A percentile compares a stretch with the other conserved stretches of the same genome.
These are phyloP conservation scores for Fusarium tjaetaba DNA, from an alignment of 2,329 filamentous ascomycete species.

Conservation along the genomic window DNA sequence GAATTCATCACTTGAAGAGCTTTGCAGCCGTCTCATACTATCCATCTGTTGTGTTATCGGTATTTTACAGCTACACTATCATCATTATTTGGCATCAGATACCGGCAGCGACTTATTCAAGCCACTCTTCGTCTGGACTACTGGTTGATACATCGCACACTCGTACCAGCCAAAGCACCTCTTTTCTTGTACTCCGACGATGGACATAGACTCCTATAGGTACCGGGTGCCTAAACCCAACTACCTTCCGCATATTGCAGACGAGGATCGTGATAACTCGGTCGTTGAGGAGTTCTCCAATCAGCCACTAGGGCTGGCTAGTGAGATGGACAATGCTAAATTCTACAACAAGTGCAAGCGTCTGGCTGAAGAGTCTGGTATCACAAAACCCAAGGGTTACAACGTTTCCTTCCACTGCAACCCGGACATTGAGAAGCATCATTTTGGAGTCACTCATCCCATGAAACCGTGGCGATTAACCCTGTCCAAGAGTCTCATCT, in stretches of 20 bases:
- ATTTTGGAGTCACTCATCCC: conserved; percentile 95
- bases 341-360: conserved; percentile 68
- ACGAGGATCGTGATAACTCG: conserved; percentile 61
- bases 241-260: conserved; percentile 66
- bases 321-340: conserved; percentile 64
- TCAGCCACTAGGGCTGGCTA: conserved; percentile 60
- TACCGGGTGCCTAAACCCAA: conserved; percentile 67
- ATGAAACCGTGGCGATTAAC: conserved; percentile 99
- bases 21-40: background rate
- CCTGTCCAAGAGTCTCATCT: conserved; percentile 92
- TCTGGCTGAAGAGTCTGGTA: conserved; percentile 70
- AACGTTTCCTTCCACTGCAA: conserved; percentile 97
- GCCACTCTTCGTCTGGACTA: conserved; percentile 4
- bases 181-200: conserved; percentile 25
- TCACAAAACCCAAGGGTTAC: conserved; percentile 84
- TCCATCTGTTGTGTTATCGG: background rate
- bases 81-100: background rate
- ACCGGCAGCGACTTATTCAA: conserved; percentile 14
- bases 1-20: background rate
- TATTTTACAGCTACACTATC: background rate
- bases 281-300: conserved; percentile 62
- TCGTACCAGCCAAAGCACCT: background rate
- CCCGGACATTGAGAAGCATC: conserved; percentile 92
- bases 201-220: conserved; percentile 60
- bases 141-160: background rate